A percentile compares a stretch with the other conserved stretches of the same genome.
These are phyloP conservation scores for Parachaetomium inaequale DNA, from an alignment of 495 filamentous ascomycete genomes.

Conservation along the genomic window DNA sequence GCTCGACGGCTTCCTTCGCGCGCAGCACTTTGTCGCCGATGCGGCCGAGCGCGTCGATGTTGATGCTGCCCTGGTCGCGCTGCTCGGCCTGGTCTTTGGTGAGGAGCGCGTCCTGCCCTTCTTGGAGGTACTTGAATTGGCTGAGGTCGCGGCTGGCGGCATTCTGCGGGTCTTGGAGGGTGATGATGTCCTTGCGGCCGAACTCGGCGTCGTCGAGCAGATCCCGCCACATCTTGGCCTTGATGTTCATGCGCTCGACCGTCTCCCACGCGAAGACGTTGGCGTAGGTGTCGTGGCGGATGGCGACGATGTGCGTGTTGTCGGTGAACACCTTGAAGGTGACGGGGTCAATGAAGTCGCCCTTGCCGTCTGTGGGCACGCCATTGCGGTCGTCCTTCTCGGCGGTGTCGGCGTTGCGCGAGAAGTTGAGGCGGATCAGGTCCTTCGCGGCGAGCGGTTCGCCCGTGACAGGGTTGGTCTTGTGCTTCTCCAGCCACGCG, in stretches of 20 bases:
- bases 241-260: conserved; percentile 90
- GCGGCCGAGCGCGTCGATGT: conserved; percentile 70
- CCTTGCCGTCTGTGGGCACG: conserved; percentile 45
- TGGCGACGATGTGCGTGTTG: conserved; percentile 92
- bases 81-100: conserved; percentile 51
- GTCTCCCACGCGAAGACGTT: conserved; percentile 98
- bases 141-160: conserved; percentile 76
- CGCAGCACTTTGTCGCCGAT: conserved; percentile 81
- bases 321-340: conserved; percentile 97
- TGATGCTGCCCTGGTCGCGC: conserved; percentile 61
- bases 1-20: conserved; percentile 85
- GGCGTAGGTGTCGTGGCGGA: conserved; percentile 70
- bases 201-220: conserved; percentile 87
- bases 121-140: conserved; percentile 84
- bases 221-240: conserved; percentile 95
- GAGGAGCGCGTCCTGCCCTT: conserved; percentile 67
- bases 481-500: conserved; percentile 89
- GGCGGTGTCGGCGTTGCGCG: conserved; percentile 76
- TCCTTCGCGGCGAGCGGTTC: conserved; percentile 72
- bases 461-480: conserved; percentile 85
- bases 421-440: conserved; percentile 84
- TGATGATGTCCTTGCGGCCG: conserved; percentile 87
- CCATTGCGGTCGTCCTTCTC: conserved; percentile 36
- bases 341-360: conserved; percentile 92
- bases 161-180: conserved; percentile 94